Evolutionary conservation across 225 moss, liverwort and hornwort species (phyloP).

Genomic region (Bryoerythrophyllum caledonicum): DNA sequence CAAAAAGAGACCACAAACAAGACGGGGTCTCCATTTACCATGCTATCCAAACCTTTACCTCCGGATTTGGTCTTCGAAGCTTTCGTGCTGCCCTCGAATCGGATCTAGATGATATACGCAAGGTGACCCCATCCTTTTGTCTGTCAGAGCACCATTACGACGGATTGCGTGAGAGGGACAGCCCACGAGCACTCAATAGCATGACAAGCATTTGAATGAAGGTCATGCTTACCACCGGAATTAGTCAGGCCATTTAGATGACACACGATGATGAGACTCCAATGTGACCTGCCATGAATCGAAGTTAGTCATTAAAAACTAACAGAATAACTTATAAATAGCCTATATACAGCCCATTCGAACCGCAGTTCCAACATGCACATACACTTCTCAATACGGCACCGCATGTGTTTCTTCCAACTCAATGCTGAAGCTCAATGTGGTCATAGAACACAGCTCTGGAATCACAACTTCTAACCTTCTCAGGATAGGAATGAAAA

Average conservation of each 20-base stretch:
- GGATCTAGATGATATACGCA: slow-evolving; percentile 37
- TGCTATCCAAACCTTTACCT: slow-evolving; percentile 8
- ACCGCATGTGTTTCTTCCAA: not conserved
- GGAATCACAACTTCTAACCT: not conserved
- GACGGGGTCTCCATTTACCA: too few species aligned
- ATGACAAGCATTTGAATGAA: accelerated
- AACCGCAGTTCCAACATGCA: not conserved
- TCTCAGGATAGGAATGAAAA: not conserved
- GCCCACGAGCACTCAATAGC: accelerated
- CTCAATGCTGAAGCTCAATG: too few species aligned
- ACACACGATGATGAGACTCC: slow-evolving; percentile 28
- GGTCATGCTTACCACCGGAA: not conserved
- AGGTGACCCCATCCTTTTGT: not conserved
- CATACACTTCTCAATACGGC: not conserved
- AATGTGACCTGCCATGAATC: not conserved
- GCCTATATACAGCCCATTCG: too few species aligned
- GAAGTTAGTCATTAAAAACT: not conserved
- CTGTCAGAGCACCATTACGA: not conserved
- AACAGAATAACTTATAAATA: too few species aligned
- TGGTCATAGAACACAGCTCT: not conserved
- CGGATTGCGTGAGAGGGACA: accelerated
- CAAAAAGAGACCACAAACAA: accelerated
- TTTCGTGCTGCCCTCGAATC: slow-evolving; percentile 10
- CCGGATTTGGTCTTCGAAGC: slow-evolving; percentile 4
- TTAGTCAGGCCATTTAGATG: not conserved